A percentile compares a stretch with the other conserved stretches of the same genome.
These are phyloP conservation scores for Colletotrichum paranaense DNA, from an alignment of 2,329 filamentous ascomycete species.

Conservation along the genomic window DNA sequence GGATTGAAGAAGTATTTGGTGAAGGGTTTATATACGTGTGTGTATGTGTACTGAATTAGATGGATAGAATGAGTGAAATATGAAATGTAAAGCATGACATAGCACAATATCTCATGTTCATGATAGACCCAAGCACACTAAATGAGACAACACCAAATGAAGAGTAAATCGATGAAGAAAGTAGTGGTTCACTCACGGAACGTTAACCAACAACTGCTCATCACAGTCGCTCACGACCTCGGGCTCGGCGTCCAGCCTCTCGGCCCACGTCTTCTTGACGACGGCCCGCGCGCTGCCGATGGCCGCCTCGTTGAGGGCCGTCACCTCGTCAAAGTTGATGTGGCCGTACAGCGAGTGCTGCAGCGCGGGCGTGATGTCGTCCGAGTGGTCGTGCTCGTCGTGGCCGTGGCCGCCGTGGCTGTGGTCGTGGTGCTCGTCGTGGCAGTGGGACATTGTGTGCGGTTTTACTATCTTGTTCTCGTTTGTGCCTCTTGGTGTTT, in stretches of 20 bases:
- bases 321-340: slow-evolving; percentile 88
- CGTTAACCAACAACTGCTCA: slow-evolving; percentile 91
- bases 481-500: no score
- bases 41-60: no score
- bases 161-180: no score
- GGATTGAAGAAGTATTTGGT: no score
- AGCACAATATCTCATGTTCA: no score
- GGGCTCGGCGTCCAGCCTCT: slow-evolving; percentile 77
- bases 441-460: slow-evolving; percentile 57
- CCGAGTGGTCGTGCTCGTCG: slow-evolving; percentile 84
- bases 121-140: no score
- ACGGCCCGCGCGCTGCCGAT: slow-evolving; percentile 78
- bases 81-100: no score
- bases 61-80: no score
- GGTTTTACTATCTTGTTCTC: not conserved
- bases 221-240: slow-evolving; percentile 89
- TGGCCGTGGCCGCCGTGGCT: slow-evolving; percentile 64
- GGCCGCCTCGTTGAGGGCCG: slow-evolving; percentile 83
- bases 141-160: no score
- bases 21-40: not conserved
- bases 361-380: slow-evolving; percentile 91
- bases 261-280: slow-evolving; percentile 90
- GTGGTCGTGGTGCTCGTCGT: slow-evolving; percentile 63
- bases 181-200: slow-evolving; percentile 73
- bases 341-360: slow-evolving; percentile 93